Base-by-base conservation (phyloP, 805 yeast species). In the Spathaspora girioi region DNA sequence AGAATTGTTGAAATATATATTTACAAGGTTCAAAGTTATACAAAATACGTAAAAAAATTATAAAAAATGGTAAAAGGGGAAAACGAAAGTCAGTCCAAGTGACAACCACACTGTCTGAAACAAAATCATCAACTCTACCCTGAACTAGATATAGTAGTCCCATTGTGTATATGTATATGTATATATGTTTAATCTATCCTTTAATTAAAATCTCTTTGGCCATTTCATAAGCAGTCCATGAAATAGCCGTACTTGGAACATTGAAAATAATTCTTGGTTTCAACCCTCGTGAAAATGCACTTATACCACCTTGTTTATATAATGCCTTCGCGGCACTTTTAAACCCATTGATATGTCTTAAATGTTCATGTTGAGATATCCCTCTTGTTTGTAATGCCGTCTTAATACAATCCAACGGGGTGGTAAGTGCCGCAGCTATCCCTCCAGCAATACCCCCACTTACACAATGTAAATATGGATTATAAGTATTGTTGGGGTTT, bases 181-280 rank as follows among this genome's bases (percentile, higher is more conserved):
- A 23, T 23, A 23, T 23, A 23, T 23, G 26, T 23, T 23, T 23
- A 23, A 12, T 35, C 38, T 53, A 47, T 20, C 46, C 53, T 52
- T 59, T 65, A 43, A 79, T 65, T 61, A 85, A 69, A 57, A 86
- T 77, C 58, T 82, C 85, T 70, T 93, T 93, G 43, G 97, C 97
- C 93, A 92, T 89, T 68, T 93, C 99, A 69, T 93, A 93, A 26
- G 96, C 89, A 1, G 98, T 93, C 98, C 98, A 93, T 57, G 96
- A 85, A 55, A 93, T 91, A 18, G 98, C 98, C 8, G 98, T 93
- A 45, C 96, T 84, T 19, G 99, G 99, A 66, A 93, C 91, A 68
- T 91, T 91, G 58, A 94, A 87, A 31, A 93, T 84, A 50, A 94
- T 84, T 69, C 99, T 83, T 45, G 99, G 97, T 62, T 86, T 83